These are phyloP conservation scores for Bryoerythrophyllum caledonicum DNA, from an alignment of 225 moss, liverwort and hornwort species.

Conservation along the genomic window DNA sequence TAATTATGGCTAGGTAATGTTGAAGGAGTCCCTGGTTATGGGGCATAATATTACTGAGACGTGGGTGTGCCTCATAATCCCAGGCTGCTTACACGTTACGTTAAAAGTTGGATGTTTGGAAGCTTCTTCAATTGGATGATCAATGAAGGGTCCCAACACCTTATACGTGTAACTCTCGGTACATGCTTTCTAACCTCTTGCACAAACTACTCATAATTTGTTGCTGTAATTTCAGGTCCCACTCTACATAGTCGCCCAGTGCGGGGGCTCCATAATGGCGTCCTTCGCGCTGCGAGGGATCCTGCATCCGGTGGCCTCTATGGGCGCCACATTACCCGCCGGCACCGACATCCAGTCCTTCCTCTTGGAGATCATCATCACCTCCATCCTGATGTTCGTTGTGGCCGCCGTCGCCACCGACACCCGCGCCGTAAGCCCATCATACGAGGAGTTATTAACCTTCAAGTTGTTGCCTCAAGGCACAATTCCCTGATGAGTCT, in stretches of 20 bases:
- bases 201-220: too few species aligned
- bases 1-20: too few species aligned
- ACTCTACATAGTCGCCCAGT: constrained; percentile 62
- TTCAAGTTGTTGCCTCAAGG: neutral
- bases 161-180: too few species aligned
- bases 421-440: constrained; percentile 64
- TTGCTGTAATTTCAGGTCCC: constrained; percentile 58
- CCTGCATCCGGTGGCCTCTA: constrained; percentile 43
- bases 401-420: constrained; percentile 80
- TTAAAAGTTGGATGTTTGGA: too few species aligned
- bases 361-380: constrained; percentile 67
- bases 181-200: too few species aligned
- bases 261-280: constrained; percentile 49
- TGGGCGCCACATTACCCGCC: constrained; percentile 58
- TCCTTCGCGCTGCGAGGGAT: constrained; percentile 58
- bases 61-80: too few species aligned
- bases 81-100: too few species aligned
- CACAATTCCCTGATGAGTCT: neutral
- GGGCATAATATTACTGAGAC: too few species aligned
- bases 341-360: constrained; percentile 61
- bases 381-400: constrained; percentile 89
- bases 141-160: too few species aligned
- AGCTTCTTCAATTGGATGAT: too few species aligned
- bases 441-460: neutral
- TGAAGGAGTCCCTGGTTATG: too few species aligned